Evolutionary conservation across 495 filamentous ascomycete species (phyloP).

Genomic region (Penicillium riverlandense): DNA sequence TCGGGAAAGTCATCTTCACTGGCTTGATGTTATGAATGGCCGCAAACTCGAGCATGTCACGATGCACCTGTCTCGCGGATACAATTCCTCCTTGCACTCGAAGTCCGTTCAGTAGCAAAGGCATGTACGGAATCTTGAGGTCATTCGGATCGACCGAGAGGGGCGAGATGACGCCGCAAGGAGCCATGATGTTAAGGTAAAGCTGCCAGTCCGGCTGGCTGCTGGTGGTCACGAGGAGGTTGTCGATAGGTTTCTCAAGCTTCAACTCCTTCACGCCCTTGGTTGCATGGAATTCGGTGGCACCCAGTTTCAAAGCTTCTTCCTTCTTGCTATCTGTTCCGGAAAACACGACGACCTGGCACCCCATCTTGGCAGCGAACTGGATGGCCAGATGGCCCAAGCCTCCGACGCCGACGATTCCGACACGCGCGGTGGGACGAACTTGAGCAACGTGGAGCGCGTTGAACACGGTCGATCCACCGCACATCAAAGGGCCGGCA

Average conservation of each 20-base stretch:
- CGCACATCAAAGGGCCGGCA: constrained; percentile 50
- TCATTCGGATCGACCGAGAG: constrained; percentile 40
- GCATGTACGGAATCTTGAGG: constrained; percentile 48
- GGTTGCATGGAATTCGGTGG: constrained; percentile 39
- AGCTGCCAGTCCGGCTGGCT: constrained; percentile 33
- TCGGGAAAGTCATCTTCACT: constrained; percentile 12
- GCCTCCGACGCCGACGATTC: constrained; percentile 56
- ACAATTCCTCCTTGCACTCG: constrained; percentile 48
- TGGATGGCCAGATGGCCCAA: constrained; percentile 60
- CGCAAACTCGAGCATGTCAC: constrained; percentile 52
- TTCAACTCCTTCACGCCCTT: constrained; percentile 33
- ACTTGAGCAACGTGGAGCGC: constrained; percentile 36
- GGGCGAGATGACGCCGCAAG: constrained; percentile 43
- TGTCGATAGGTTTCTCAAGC: constrained; percentile 24
- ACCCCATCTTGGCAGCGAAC: constrained; percentile 56
- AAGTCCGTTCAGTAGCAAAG: constrained; percentile 38
- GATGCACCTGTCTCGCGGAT: constrained; percentile 39
- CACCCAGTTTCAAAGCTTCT: constrained; percentile 48
- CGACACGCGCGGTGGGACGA: constrained; percentile 45
- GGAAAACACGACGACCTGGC: constrained; percentile 54
- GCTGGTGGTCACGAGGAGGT: constrained; percentile 43
- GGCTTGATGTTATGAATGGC: constrained; percentile 49
- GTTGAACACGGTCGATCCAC: constrained; percentile 46
- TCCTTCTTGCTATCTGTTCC: constrained; percentile 49
- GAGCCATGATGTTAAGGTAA: constrained; percentile 33